Conservation (phyloP, 2,329 filamentous ascomycete genomes). For the Diaporthe ilicicola region DNA sequence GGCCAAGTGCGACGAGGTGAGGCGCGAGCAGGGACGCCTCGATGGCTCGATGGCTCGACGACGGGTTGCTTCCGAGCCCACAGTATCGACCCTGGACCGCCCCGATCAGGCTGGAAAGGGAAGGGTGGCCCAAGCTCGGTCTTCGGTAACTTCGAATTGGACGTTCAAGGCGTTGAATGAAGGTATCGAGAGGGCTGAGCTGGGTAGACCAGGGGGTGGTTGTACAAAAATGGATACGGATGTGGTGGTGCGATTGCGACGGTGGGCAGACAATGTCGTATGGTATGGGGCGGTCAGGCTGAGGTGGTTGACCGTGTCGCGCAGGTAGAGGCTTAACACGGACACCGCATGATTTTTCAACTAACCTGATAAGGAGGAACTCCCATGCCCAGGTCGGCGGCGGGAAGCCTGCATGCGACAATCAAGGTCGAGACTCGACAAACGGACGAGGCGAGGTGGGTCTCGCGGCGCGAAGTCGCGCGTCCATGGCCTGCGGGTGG, state of each 20-base stretch:
- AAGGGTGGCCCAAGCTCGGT: constrained; percentile 24
- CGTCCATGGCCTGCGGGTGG: neutral
- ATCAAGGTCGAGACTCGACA: constrained; percentile 15
- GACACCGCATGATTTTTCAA: too few species aligned
- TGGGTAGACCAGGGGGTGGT: constrained; percentile 5
- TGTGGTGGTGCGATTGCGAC: constrained; percentile 30
- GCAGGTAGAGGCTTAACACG: constrained; percentile 37
- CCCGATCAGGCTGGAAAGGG: constrained; percentile 9
- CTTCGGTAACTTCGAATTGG: constrained; percentile 2
- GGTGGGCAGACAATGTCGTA: constrained; percentile 34
- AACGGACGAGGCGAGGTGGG: constrained; percentile 26
- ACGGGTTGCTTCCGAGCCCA: neutral
- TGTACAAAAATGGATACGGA: constrained; percentile 17
- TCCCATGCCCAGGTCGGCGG: neutral
- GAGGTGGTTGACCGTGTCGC: constrained; percentile 53
- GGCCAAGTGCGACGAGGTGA: neutral
- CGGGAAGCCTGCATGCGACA: constrained; percentile 10
- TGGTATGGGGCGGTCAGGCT: constrained; percentile 38
- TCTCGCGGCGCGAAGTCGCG: constrained; percentile 32
- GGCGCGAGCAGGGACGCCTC: neutral
- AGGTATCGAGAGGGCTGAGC: constrained; percentile 8
- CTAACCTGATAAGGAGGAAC: constrained; percentile 22
- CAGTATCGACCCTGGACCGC: constrained; percentile 3
- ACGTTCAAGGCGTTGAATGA: neutral
- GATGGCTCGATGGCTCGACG: neutral